Evolutionary conservation across 2,329 filamentous ascomycete species (phyloP), one percentile per base, ranked within the genome.

Genomic region (Nemania abortiva): DNA sequence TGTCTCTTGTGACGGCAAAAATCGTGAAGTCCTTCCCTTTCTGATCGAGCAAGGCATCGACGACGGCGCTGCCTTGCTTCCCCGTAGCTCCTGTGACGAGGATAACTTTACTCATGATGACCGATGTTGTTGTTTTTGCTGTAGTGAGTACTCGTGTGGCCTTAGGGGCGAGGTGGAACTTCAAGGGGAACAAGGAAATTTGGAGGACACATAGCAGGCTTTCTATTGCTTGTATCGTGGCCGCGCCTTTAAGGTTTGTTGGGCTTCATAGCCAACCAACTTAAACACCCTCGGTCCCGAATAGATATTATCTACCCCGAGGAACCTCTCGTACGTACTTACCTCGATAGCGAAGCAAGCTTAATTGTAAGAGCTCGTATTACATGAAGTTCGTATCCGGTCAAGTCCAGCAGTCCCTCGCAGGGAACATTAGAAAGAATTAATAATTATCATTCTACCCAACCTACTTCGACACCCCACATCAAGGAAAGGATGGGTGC

Each of bases 1-100:
- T 70, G 70, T 90, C 83, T 60, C 89, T 86, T 2, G 89, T 91
- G 2, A 90, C 81, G 20, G 88, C 89, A 55, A 90, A 82, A 64
- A 91, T 87, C 37, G 59, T 76, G 53, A 76, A 74, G 0, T 71
- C 67, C 60, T 68, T 63, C 27, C 20, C 22, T 13, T 68, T 66
- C 18, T 55, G 76, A 55, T 71, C 69, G 15, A 85, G 77, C 39
- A 86, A 78, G 6, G 81, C 81, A 57, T 80, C 75, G 62, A 86
- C 79, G 6, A 84, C 80, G 52, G 81, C 79, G 24, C 82, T 79
- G 27, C 84, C 84, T 74, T 86, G 84, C 42, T 84, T 83, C 53
- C 84, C 84, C 0, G 84, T 86, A 13, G 83, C 84, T 49, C 84
- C 84, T 22, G 81, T 83, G 57, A 86, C 75, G 66, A 86, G 80